Evolutionary conservation across 495 filamentous ascomycete species (phyloP).

Genomic region (Ramalina intermedia): DNA sequence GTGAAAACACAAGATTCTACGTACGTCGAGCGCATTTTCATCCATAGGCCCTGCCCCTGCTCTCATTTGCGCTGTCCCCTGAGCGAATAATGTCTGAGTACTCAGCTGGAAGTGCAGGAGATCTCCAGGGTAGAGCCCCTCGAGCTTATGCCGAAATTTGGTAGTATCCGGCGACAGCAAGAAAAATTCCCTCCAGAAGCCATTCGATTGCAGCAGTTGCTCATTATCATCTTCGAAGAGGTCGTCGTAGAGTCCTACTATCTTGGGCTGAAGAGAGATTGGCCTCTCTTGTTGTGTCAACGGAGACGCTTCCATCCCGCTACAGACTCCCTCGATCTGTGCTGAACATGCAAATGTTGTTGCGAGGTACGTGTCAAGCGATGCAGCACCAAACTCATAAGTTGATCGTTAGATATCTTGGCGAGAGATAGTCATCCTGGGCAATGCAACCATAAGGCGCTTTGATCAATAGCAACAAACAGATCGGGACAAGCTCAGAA

Average conservation of each 20-base stretch:
- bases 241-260: slow-evolving; percentile 75
- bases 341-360: no score
- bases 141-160: slow-evolving; percentile 51
- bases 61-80: slow-evolving; percentile 55
- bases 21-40: slow-evolving; percentile 79
- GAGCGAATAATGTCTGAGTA: slow-evolving; percentile 63
- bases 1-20: slow-evolving; percentile 14
- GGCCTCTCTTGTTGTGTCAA: slow-evolving; percentile 87
- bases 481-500: no score
- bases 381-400: no score
- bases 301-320: slow-evolving; percentile 71
- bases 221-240: slow-evolving; percentile 62
- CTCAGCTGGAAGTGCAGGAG: slow-evolving; percentile 51
- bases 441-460: no score
- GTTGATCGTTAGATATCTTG: no score
- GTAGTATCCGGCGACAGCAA: slow-evolving; percentile 62
- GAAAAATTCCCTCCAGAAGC: slow-evolving; percentile 96
- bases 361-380: no score
- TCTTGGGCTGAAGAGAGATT: slow-evolving; percentile 82
- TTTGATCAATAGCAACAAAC: no score
- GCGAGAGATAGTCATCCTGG: no score
- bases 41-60: slow-evolving; percentile 45
- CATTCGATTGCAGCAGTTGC: slow-evolving; percentile 56
- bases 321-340: no score
- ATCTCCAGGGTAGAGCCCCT: slow-evolving; percentile 54